phyloP scores from a whole-genome alignment of 2,329 filamentous ascomycete genomes.

The Coleophoma eucalyptorum region DNA sequence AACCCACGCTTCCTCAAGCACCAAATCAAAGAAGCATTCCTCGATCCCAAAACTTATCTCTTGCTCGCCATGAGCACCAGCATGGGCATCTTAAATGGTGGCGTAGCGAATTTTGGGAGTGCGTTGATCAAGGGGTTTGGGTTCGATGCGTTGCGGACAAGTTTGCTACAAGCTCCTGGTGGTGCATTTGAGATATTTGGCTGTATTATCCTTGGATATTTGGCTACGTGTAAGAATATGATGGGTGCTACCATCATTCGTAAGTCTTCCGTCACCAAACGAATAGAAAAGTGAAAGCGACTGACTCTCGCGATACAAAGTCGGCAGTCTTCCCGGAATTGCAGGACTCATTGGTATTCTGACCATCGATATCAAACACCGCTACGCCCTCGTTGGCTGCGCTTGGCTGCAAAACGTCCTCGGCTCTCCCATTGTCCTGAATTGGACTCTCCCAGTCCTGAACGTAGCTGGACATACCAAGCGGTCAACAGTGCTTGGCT shows the following conservation, averaged over 20 bases:
- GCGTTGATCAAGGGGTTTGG: constrained; percentile 69
- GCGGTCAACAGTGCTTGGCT: constrained; percentile 68
- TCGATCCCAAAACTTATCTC: constrained; percentile 59
- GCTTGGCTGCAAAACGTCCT: constrained; percentile 70
- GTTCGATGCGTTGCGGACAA: constrained; percentile 56
- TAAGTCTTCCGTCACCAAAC: not conserved
- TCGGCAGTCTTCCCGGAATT: constrained; percentile 2
- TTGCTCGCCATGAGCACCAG: constrained; percentile 62
- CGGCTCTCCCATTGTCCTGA: constrained; percentile 42
- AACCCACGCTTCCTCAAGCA: constrained; percentile 53
- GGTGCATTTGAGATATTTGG: constrained; percentile 37
- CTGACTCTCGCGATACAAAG: not conserved
- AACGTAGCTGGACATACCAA: constrained; percentile 74
- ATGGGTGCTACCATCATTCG: constrained; percentile 6
- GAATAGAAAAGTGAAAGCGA: no score
- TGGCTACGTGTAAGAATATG: constrained; percentile 8
- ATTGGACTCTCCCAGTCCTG: constrained; percentile 36
- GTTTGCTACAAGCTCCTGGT: constrained; percentile 69
- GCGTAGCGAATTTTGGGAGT: constrained; percentile 64
- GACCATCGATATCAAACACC: constrained; percentile 59
- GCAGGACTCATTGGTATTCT: constrained; percentile 35
- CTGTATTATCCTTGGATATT: constrained; percentile 6
- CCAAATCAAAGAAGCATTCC: constrained; percentile 53
- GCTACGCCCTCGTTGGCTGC: constrained; percentile 57
- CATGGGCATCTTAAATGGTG: constrained; percentile 56